These are phyloP conservation scores for Beauveria australis DNA, from an alignment of 2,329 filamentous ascomycete species.

Conservation along the genomic window DNA sequence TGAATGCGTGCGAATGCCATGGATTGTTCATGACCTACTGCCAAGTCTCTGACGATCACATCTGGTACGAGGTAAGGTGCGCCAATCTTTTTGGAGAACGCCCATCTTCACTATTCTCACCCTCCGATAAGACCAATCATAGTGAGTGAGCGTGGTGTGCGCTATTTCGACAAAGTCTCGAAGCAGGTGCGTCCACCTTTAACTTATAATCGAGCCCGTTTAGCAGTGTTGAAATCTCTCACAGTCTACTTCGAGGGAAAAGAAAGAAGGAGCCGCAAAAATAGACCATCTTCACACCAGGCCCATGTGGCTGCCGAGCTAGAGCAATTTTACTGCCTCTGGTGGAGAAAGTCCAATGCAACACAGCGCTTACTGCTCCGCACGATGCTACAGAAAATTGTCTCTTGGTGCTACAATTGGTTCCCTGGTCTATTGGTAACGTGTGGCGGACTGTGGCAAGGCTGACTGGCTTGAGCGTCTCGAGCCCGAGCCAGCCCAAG, in stretches of 20 bases:
- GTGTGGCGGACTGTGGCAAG: not conserved
- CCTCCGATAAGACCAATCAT: not conserved
- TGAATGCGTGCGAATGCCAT: not conserved
- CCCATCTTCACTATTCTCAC: not conserved
- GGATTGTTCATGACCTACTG: not conserved
- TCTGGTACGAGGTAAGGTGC: not conserved
- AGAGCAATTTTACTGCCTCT: not conserved
- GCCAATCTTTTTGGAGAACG: not conserved
- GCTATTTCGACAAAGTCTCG: no score
- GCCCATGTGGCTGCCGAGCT: not conserved
- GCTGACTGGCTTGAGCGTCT: constrained; percentile 2
- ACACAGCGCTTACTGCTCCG: constrained; percentile 4
- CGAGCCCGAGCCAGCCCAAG: not conserved
- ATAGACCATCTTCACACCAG: not conserved
- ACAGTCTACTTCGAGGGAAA: not conserved
- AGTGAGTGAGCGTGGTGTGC: no score
- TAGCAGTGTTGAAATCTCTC: not conserved
- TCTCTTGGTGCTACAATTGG: not conserved
- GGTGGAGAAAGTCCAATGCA: not conserved
- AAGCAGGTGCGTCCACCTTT: no score
- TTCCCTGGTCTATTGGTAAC: not conserved
- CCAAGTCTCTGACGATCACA: not conserved
- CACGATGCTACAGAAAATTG: not conserved
- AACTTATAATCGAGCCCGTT: not conserved
- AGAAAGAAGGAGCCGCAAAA: not conserved